Conservation (phyloP, 148 eudicot species). For the Rhododendron molle region DNA sequence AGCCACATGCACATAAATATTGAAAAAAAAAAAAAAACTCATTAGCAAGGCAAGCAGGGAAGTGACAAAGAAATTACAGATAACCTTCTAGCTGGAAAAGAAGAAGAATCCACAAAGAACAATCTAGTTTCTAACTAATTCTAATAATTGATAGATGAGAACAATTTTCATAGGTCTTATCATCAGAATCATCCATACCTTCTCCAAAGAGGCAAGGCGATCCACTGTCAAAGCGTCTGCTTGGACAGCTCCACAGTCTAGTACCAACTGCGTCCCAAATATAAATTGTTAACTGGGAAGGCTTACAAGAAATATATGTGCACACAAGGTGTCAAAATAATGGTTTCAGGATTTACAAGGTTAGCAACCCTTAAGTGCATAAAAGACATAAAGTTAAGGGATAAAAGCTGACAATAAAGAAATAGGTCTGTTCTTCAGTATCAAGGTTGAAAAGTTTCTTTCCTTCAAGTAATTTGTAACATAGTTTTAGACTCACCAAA, state of each 20-base stretch:
- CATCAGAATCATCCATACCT: conserved; percentile 41
- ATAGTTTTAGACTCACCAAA: background rate
- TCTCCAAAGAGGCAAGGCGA: conserved; percentile 92
- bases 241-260: conserved; percentile 99
- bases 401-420: background rate
- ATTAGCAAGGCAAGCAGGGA: conserved; percentile 2
- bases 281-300: conserved; percentile 9
- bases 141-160: background rate
- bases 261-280: conserved; percentile 51
- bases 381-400: background rate
- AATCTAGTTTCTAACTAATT: background rate
- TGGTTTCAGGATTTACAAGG: background rate
- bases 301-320: background rate
- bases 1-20: conserved; percentile 14
- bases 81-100: background rate
- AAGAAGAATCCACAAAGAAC: background rate
- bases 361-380: background rate
- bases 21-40: background rate
- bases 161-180: background rate
- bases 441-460: background rate
- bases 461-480: background rate
- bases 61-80: background rate
- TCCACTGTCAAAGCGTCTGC: conserved; percentile 99
- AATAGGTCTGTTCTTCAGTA: background rate
- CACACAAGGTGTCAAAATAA: background rate